Percentiles rank a stretch among this genome's conserved stretches.
These are phyloP conservation scores for Pseudoscleropodium purum DNA, from an alignment of 225 moss, liverwort and hornwort species.

Conservation along the genomic window DNA sequence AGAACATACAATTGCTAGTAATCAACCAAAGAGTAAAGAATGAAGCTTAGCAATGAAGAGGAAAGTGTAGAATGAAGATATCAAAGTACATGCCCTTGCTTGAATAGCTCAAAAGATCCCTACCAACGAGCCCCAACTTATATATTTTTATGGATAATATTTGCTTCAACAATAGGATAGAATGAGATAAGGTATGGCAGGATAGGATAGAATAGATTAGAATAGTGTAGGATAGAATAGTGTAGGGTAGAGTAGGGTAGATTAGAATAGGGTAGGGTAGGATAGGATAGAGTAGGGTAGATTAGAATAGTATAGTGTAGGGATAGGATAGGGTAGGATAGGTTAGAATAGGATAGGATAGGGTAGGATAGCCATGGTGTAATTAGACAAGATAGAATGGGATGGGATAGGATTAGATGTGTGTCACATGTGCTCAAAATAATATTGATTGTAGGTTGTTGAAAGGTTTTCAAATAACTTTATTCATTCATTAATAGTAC, in stretches of 20 bases:
- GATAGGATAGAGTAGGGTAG: no score
- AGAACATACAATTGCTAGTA: background rate
- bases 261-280: no score
- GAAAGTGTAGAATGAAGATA: background rate
- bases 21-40: background rate
- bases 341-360: no score
- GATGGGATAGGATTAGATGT: background rate
- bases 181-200: fast-evolving
- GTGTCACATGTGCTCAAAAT: fast-evolving
- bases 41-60: background rate
- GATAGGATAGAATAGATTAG: no score
- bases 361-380: no score
- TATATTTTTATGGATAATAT: background rate
- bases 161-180: background rate
- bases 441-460: background rate
- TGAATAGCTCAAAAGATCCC: background rate
- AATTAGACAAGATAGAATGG: no score
- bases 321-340: no score
- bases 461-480: background rate
- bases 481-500: background rate
- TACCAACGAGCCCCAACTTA: background rate
- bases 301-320: no score
- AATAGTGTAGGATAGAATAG: no score
- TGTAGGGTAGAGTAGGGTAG: no score
- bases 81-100: fast-evolving